These are phyloP conservation scores for Pestalotiopsis sp. DNA, from an alignment of 2,329 filamentous ascomycete species.

Conservation along the genomic window DNA sequence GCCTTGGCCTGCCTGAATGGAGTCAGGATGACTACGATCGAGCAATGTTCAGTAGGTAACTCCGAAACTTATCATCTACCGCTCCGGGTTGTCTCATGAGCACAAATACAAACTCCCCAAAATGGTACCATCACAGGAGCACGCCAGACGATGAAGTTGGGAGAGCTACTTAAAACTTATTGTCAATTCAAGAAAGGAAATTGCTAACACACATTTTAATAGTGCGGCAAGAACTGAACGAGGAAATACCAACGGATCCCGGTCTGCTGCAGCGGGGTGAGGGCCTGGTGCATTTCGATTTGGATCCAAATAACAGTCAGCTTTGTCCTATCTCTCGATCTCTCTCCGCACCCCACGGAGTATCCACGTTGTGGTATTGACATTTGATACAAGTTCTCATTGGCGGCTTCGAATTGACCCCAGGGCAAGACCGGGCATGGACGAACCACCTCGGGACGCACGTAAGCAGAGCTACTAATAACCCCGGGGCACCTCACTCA, in stretches of 20 bases:
- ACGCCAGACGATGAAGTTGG: too few relatives aligned
- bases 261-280: not conserved
- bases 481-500: not conserved
- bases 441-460: not conserved
- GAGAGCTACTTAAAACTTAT: too few relatives aligned
- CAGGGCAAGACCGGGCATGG: not conserved
- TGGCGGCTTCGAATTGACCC: not conserved
- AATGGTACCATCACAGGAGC: too few relatives aligned
- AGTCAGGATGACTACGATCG: not conserved
- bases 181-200: too few relatives aligned
- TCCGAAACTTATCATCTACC: too few relatives aligned
- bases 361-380: not conserved
- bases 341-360: not conserved
- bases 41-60: not conserved
- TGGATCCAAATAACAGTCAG: not conserved
- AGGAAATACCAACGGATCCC: not conserved
- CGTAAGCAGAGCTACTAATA: not conserved
- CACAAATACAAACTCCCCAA: too few relatives aligned
- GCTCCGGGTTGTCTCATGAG: too few relatives aligned
- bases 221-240: not conserved
- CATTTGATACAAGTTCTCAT: not conserved
- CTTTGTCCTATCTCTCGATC: not conserved
- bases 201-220: too few relatives aligned
- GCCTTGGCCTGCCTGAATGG: not conserved
- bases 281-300: not conserved